Evolutionary conservation across 2,329 filamentous ascomycete genomes (phyloP), one percentile per base, ranked within the genome.

Genomic region (Ascochyta rabiei): DNA sequence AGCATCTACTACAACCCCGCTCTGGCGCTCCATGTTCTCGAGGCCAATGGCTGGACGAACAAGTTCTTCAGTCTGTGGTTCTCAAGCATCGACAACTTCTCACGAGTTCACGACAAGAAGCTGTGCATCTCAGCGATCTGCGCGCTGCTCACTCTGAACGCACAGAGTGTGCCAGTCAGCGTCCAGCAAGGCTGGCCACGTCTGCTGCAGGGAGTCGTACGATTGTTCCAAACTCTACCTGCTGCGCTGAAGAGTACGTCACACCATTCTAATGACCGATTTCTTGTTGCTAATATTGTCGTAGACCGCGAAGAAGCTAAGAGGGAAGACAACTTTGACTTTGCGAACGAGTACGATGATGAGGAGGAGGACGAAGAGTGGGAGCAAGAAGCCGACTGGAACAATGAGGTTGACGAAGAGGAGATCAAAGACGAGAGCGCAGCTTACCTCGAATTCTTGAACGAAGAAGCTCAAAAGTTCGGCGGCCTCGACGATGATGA

Each of bases 11-110:
- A 99, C 82, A 97, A 96, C 79, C 93, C 95, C 1, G 78, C 89
- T 39, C 82, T 97, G 56, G 85, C 92, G 21, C 84, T 99, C 19
- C 88, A 92, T 59, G 86, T 96, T 33, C 84, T 99, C n/a, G 95
- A 99, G 79, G 79, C 83, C 48, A 93, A 96, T 69, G 89, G 86
- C 57, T 97, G 93, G 93, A 98, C 95, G 6, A 98, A 98, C 79
- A 96, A 96, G 73, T 99, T 99, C 80, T 99, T 99, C 81, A 96
- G 91, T 77, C 80, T 96, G 55, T 99, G 95, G 95, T 99, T 99
- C 76, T 91, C 91, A 37, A 96, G 88, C 78, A 99, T 99, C 79
- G 89, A 96, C 59, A 88, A 86, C 69, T 98, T 99, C 79, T 90
- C 86, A 47, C 86, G 95, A 37, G 95, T 99, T 2, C 95, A 99